phyloP scores from a whole-genome alignment of 116 monocot species.

The Dioscorea cayenensis region DNA sequence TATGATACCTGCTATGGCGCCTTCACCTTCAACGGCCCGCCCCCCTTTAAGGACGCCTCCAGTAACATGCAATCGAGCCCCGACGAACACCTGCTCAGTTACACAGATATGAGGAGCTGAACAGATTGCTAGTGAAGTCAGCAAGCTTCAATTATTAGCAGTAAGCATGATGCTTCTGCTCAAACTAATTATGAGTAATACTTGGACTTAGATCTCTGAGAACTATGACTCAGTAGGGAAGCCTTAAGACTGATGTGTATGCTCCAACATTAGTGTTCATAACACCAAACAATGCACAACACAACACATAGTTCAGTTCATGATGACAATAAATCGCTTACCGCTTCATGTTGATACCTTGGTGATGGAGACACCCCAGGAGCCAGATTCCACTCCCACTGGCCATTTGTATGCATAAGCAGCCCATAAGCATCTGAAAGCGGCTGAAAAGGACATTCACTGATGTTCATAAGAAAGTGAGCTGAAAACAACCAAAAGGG shows the following conservation, averaged over 20 bases:
- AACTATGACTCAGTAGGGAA: too few species aligned
- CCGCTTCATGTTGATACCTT: constrained; percentile 94
- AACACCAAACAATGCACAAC: not conserved
- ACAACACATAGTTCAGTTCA: not conserved
- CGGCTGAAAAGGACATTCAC: constrained; percentile 46
- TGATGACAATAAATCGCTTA: constrained; percentile 26
- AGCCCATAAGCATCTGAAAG: constrained; percentile 86
- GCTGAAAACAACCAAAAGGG: constrained; percentile 51
- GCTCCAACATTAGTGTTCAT: not conserved
- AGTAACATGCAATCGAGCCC: constrained; percentile 95
- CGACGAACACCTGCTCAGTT: constrained; percentile 75
- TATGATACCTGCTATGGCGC: constrained; percentile 68
- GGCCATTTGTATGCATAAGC: constrained; percentile 90
- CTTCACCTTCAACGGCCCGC: constrained; percentile 70
- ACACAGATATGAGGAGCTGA: too few species aligned
- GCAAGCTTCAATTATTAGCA: too few species aligned
- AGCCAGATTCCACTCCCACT: constrained; percentile 98
- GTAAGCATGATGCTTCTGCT: too few species aligned
- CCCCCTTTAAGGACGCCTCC: constrained; percentile 92
- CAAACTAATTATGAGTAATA: too few species aligned
- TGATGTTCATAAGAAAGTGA: not conserved
- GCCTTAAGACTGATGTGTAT: too few species aligned
- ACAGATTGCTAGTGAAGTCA: too few species aligned
- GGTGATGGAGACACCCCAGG: constrained; percentile 89
- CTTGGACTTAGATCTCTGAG: too few species aligned